A percentile compares a stretch with the other conserved stretches of the same genome.
phyloP scores from a whole-genome alignment of 768 basidiomycete genomes.

The Leccinum rimulosum region DNA sequence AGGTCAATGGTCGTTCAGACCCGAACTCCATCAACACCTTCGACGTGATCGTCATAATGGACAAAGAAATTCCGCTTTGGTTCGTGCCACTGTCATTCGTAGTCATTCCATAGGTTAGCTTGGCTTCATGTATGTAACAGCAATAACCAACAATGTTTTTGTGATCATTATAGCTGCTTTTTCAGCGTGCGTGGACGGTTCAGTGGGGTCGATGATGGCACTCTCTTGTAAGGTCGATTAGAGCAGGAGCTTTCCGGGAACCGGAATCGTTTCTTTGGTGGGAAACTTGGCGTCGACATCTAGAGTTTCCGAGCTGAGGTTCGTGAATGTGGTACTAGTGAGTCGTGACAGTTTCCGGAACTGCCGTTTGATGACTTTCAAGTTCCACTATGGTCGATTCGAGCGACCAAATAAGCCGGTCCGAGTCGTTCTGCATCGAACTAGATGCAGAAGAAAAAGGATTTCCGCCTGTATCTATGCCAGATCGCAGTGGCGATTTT shows the following conservation, averaged over 20 bases:
- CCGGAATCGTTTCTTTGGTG: not conserved
- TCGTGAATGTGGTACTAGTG: not conserved
- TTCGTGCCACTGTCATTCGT: not conserved
- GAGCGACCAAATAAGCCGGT: not conserved
- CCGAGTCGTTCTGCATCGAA: not conserved
- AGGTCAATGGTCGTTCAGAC: too few species aligned
- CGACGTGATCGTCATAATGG: too few species aligned
- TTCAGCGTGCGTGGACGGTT: not conserved
- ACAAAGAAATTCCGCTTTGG: too few species aligned
- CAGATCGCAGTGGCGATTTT: not conserved
- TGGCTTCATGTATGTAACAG: not conserved
- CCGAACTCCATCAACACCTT: too few species aligned
- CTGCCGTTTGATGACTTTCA: not conserved
- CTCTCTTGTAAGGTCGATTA: not conserved
- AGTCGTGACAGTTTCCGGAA: not conserved
- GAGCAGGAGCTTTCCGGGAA: not conserved
- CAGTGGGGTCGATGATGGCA: not conserved
- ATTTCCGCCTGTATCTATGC: not conserved
- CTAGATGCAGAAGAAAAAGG: not conserved
- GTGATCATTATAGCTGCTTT: not conserved
- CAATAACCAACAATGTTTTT: slow-evolving; percentile 1
- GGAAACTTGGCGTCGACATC: not conserved
- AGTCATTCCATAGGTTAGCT: not conserved
- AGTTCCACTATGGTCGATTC: not conserved
- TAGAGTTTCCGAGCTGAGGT: too few species aligned